phyloP scores from a whole-genome alignment of 1,139 yeast species.

The Candida pseudocylindracea region DNA sequence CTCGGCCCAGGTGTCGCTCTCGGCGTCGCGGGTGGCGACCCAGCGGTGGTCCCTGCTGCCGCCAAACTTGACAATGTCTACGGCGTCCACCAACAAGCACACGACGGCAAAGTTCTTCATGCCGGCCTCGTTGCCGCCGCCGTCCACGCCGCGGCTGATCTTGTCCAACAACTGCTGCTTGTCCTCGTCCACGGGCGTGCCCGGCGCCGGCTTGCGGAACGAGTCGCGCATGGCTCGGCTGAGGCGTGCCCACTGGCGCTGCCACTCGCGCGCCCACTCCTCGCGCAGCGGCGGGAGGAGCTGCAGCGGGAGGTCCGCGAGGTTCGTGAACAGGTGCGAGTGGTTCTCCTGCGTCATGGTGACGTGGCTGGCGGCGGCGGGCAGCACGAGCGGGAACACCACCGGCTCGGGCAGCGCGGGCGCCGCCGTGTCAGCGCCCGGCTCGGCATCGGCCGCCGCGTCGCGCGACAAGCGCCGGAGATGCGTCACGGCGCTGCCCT shows the following conservation, averaged over 20 bases:
- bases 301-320: conserved; percentile 5
- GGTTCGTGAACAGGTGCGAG: conserved; percentile 1
- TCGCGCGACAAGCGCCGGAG: no score
- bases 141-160: conserved; percentile 68
- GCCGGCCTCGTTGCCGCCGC: conserved; percentile 43
- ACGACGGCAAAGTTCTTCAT: conserved; percentile 47
- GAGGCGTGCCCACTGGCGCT: conserved; percentile 37
- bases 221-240: conserved; percentile 37
- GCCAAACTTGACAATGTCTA: conserved; percentile 45
- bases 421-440: background rate
- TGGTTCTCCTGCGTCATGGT: conserved; percentile 2
- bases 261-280: conserved; percentile 47
- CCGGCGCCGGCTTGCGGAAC: conserved; percentile 57
- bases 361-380: conserved; percentile 2
- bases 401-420: conserved; percentile 2
- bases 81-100: conserved; percentile 46
- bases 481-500: conserved; percentile 2
- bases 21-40: conserved; percentile 23
- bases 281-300: conserved; percentile 26
- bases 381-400: conserved; percentile 6
- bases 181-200: conserved; percentile 31
- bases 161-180: conserved; percentile 39
- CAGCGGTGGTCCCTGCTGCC: conserved; percentile 24
- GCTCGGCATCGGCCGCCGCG: no score
- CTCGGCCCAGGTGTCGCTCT: conserved; percentile 49